Evolutionary conservation across 768 basidiomycete species (phyloP).

Genomic region (Xerocomellus intermedius): DNA sequence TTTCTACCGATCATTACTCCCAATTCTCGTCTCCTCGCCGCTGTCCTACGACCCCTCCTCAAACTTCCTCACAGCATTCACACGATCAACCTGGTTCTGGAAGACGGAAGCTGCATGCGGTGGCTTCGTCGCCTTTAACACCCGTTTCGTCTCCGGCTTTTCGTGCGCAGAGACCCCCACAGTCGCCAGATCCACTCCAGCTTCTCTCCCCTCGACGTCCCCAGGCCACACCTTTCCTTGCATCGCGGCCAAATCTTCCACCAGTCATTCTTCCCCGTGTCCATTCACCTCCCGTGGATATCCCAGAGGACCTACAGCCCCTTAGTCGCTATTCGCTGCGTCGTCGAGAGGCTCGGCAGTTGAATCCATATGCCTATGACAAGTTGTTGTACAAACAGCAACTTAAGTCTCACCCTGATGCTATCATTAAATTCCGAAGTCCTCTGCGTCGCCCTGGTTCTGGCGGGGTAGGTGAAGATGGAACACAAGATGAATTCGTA

Average conservation of each 20-base stretch:
- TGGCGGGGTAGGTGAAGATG: constrained; percentile 28
- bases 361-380: constrained; percentile 63
- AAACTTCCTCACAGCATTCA: constrained; percentile 14
- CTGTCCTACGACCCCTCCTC: constrained; percentile 18
- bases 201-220: constrained; percentile 9
- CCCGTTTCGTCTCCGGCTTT: constrained; percentile 16
- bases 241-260: not conserved
- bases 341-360: constrained; percentile 50
- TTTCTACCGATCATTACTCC: constrained; percentile 11
- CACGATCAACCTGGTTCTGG: not conserved
- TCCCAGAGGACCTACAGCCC: constrained; percentile 19
- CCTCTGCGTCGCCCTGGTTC: constrained; percentile 30
- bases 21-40: constrained; percentile 16
- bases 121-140: constrained; percentile 22
- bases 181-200: constrained; percentile 26
- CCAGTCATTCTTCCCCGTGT: not conserved
- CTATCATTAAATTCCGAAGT: constrained; percentile 54
- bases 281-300: constrained; percentile 3
- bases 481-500: constrained; percentile 32
- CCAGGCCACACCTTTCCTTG: not conserved
- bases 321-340: constrained; percentile 54
- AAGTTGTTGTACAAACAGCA: constrained; percentile 48
- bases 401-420: constrained; percentile 59
- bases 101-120: not conserved
- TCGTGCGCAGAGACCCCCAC: constrained; percentile 5